Conservation (phyloP, 140 eudicot species). For the Cichorium intybus region DNA sequence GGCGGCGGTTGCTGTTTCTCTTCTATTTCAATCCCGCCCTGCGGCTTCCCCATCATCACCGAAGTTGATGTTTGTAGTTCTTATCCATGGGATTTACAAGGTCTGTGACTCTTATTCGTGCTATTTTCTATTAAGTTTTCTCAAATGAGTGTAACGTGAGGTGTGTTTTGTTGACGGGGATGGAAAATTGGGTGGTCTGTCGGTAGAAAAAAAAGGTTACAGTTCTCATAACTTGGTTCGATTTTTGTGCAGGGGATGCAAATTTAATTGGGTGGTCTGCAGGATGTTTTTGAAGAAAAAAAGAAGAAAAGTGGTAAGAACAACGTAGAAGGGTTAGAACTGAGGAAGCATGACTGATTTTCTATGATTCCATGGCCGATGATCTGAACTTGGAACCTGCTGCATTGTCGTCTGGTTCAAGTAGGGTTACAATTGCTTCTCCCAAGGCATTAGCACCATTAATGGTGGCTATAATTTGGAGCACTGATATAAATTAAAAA, state of each 20-base stretch:
- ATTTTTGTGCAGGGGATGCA: slow-evolving; percentile 34
- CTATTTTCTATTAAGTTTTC: too few relatives aligned
- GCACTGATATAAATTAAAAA: too few relatives aligned
- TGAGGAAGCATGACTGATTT: slow-evolving; percentile 33
- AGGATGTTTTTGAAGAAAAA: slow-evolving; percentile 70
- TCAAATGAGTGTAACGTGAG: slow-evolving; percentile 15
- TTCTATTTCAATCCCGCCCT: slow-evolving; percentile 55
- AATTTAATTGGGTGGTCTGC: slow-evolving; percentile 93
- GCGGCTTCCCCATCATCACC: slow-evolving; percentile 69
- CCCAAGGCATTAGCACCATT: too few relatives aligned
- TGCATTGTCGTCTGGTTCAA: slow-evolving; percentile 64
- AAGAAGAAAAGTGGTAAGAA: neutral
- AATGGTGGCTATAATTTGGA: too few relatives aligned
- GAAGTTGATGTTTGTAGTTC: slow-evolving; percentile 80
- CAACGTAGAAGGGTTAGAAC: slow-evolving; percentile 1
- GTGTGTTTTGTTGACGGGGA: slow-evolving; percentile 5
- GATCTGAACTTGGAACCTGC: slow-evolving; percentile 42
- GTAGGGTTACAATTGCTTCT: slow-evolving; percentile 57
- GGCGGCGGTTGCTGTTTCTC: too few relatives aligned
- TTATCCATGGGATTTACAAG: slow-evolving; percentile 83
- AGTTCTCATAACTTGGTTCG: neutral
- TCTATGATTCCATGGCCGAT: slow-evolving; percentile 52
- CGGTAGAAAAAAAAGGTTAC: neutral
- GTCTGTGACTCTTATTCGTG: slow-evolving; percentile 5
- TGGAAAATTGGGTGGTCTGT: neutral